Percentiles rank a stretch among this genome's conserved stretches.
Evolutionary conservation across 805 yeast species (phyloP).

Genomic region (Candida peoriensis): DNA sequence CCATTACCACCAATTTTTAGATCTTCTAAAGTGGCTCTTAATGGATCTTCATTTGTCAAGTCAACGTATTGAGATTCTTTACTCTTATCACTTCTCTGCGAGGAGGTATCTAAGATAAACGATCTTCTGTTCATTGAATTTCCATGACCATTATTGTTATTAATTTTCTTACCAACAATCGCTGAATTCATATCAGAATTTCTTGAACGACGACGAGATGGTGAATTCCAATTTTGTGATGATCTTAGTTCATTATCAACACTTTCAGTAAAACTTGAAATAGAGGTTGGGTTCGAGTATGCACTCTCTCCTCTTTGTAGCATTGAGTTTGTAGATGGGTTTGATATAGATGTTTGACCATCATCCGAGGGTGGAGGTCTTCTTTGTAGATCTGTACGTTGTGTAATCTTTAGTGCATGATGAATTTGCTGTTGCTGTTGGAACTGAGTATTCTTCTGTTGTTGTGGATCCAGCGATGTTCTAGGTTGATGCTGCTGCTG

Average conservation of each 20-base stretch:
- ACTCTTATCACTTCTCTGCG: not conserved
- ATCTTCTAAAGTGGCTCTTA: conserved; percentile 49
- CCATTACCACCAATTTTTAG: conserved; percentile 38
- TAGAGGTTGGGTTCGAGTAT: conserved; percentile 25
- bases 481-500: not conserved
- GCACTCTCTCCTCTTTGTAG: conserved; percentile 20
- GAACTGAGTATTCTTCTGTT: conserved; percentile 1
- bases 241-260: conserved; percentile 18
- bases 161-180: conserved; percentile 12
- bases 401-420: conserved; percentile 6
- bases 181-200: conserved; percentile 12
- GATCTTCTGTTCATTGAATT: conserved; percentile 17
- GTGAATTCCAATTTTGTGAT: conserved; percentile 26
- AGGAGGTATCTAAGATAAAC: conserved; percentile 16
- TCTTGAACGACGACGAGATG: conserved; percentile 25
- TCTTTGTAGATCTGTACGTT: conserved; percentile 12
- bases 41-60: conserved; percentile 36
- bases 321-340: conserved; percentile 14
- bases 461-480: conserved; percentile 5
- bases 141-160: no score
- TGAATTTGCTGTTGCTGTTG: conserved; percentile 5
- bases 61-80: conserved; percentile 5
- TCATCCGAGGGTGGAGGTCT: conserved; percentile 28
- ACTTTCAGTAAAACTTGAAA: conserved; percentile 24
- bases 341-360: conserved; percentile 22